Base-by-base conservation (phyloP, 306 rosid genomes). In the Cotoneaster glaucophyllus region DNA sequence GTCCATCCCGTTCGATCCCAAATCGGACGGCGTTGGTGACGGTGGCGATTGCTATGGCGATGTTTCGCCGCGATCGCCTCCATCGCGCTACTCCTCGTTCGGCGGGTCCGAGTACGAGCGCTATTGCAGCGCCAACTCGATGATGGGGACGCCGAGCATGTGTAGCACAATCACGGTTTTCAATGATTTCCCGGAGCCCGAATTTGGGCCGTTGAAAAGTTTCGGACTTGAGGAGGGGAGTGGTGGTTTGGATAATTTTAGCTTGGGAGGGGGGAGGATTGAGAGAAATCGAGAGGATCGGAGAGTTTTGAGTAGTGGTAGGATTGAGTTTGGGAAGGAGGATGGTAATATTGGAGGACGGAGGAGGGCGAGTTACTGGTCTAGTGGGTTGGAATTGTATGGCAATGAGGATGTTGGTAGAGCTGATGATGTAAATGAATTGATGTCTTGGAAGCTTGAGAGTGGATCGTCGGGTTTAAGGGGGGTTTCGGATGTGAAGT, bases 51-150 rank as follows among this genome's bases (percentile, higher is more conserved):
- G 8, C 39, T 81, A 12, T 24, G 79, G 17, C 15, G 80, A 85
- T 45, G 74, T 64, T 25, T 59, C 83, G 21, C 71, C 82, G 2
- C 37, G 63, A 3, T 80, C 70, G 45, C 69, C 77, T 24, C 69
- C 88, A 15, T 86, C 96, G 15, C 81, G 88, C 61, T 87, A 86
- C 81, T 91, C 96, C 14, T 91, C 98, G n/a, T 87, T 84, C 74
- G 96, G 84, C 22, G 97, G 89, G 26, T 90, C 97, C 62, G 99
- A 92, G 85, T 89, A 89, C 74, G 97, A 95, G 45, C 90, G 97
- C 15, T 95, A 95, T 63, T 85, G 93, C 68, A 95, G 99, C 83
- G 92, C 97, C 43, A 92, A 89, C 83, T 95, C 99, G 21, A 80
- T 66, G 10, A 86, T 92, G 91, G 97, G 96, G 21, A 92, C 97